These are phyloP conservation scores for Phytophthora cactorum DNA, from an alignment of 352 stramenopile species.

Conservation along the genomic window DNA sequence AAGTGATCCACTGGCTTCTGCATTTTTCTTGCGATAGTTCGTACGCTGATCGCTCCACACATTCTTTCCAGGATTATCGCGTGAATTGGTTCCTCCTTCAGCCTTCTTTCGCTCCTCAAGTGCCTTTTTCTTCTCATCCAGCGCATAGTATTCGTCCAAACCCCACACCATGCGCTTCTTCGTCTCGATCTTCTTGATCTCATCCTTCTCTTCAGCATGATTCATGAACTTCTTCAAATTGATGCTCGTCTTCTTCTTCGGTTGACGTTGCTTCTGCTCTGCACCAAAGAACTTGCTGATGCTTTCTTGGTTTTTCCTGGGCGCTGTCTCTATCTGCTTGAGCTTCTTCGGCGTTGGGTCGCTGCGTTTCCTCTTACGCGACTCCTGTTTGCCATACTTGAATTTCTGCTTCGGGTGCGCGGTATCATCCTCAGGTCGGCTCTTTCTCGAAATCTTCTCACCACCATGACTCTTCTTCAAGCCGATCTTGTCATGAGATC, in stretches of 20 bases:
- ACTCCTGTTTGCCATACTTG: slow-evolving; percentile 23
- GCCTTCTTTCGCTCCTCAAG: slow-evolving; percentile 10
- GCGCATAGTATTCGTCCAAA: slow-evolving; percentile 39
- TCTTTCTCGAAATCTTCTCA: slow-evolving; percentile 12
- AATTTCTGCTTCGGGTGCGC: neutral
- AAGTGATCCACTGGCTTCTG: slow-evolving; percentile 1
- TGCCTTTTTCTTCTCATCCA: slow-evolving; percentile 37
- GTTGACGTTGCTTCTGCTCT: slow-evolving; percentile 11
- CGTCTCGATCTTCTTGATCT: slow-evolving; percentile 37
- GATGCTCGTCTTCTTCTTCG: slow-evolving; percentile 29
- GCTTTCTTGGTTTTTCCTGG: slow-evolving; percentile 11
- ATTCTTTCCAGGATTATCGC: slow-evolving; percentile 11
- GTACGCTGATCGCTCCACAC: slow-evolving; percentile 27
- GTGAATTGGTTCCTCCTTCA: neutral
- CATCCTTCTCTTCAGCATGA: slow-evolving; percentile 40
- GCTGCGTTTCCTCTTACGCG: slow-evolving; percentile 28
- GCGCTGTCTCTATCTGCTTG: neutral
- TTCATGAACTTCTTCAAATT: slow-evolving; percentile 36
- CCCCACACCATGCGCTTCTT: slow-evolving; percentile 24
- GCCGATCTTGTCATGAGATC: slow-evolving; percentile 8
- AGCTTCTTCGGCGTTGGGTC: slow-evolving; percentile 8
- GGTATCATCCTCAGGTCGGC: slow-evolving; percentile 6
- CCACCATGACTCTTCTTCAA: slow-evolving; percentile 9
- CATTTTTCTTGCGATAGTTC: slow-evolving; percentile 25
- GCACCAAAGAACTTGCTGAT: slow-evolving; percentile 35